Percentiles rank a stretch among this genome's conserved stretches.
These are phyloP conservation scores for Afroboletus lepidellus DNA, from an alignment of 1,284 basidiomycete genomes.

Conservation along the genomic window DNA sequence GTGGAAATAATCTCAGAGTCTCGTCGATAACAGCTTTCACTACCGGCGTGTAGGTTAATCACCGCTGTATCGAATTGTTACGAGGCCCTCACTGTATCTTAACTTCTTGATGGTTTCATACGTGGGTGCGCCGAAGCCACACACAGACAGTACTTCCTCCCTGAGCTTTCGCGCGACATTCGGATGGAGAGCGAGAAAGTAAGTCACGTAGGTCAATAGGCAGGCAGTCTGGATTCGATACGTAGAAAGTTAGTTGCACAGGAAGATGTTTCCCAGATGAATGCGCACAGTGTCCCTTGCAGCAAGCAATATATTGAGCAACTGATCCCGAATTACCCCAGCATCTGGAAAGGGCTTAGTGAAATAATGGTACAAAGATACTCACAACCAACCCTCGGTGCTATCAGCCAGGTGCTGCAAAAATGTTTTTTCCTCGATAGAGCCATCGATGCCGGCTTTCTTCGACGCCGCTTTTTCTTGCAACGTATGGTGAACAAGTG, in stretches of 20 bases:
- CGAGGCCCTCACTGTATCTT: slow-evolving; percentile 54
- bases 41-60: slow-evolving; percentile 27
- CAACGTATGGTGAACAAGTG: slow-evolving; percentile 55
- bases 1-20: slow-evolving; percentile 68
- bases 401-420: slow-evolving; percentile 64
- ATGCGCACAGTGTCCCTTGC: slow-evolving; percentile 66
- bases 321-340: slow-evolving; percentile 62
- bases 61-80: background rate
- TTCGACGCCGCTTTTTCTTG: slow-evolving; percentile 43
- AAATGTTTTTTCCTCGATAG: slow-evolving; percentile 57
- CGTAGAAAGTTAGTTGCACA: background rate
- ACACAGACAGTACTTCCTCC: slow-evolving; percentile 57
- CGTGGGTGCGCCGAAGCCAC: slow-evolving; percentile 49
- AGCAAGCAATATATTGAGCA: slow-evolving; percentile 72
- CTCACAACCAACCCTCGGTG: slow-evolving; percentile 48
- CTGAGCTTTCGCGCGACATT: slow-evolving; percentile 52
- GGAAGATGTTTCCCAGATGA: background rate
- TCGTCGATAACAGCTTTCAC: slow-evolving; percentile 75
- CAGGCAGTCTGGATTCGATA: slow-evolving; percentile 50
- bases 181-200: slow-evolving; percentile 63
- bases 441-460: slow-evolving; percentile 38
- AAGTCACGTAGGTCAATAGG: slow-evolving; percentile 60
- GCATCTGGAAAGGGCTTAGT: slow-evolving; percentile 39
- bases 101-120: slow-evolving; percentile 54
- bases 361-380: slow-evolving; percentile 4